Percentiles rank a stretch among this genome's conserved stretches.
Evolutionary conservation across 2,329 filamentous ascomycete species (phyloP).

Genomic region (Colletotrichum sp.): DNA sequence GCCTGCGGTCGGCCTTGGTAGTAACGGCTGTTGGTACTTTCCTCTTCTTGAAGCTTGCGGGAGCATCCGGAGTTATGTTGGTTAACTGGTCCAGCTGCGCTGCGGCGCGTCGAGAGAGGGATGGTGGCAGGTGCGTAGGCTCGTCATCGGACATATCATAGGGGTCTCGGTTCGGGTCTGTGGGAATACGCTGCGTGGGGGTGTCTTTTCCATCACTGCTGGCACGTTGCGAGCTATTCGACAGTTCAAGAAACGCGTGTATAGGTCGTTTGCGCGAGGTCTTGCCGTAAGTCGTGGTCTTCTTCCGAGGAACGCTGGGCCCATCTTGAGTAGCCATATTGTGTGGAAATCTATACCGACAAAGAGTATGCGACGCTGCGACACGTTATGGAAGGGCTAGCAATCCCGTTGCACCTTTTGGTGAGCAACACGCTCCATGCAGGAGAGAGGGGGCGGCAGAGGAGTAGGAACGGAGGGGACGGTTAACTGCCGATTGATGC

Average conservation of each 20-base stretch:
- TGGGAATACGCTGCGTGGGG: not conserved
- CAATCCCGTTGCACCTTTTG: not conserved
- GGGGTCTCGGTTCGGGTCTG: not conserved
- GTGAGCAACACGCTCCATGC: not conserved
- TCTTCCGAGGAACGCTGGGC: slow-evolving; percentile 11
- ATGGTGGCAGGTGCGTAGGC: not conserved
- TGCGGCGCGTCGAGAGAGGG: not conserved
- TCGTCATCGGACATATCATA: slow-evolving; percentile 12
- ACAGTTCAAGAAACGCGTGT: slow-evolving; percentile 15
- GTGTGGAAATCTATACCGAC: not conserved
- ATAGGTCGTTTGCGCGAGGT: slow-evolving; percentile 21
- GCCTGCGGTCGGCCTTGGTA: not conserved
- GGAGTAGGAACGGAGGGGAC: not conserved
- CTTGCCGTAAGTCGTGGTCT: slow-evolving; percentile 22
- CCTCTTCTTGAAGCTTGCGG: not conserved
- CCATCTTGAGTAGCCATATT: slow-evolving; percentile 20
- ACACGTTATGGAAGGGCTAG: not conserved
- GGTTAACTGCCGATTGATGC: not conserved
- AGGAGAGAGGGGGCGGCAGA: not conserved
- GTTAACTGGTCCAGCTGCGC: not conserved
- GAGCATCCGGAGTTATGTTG: not conserved
- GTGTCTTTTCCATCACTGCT: not conserved
- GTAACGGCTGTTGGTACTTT: not conserved
- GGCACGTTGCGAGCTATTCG: not conserved
- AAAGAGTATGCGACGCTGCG: not conserved